Percentiles rank a stretch among this genome's conserved stretches.
These are phyloP conservation scores for Penicillium goetzii DNA, from an alignment of 495 filamentous ascomycete species.

Conservation along the genomic window DNA sequence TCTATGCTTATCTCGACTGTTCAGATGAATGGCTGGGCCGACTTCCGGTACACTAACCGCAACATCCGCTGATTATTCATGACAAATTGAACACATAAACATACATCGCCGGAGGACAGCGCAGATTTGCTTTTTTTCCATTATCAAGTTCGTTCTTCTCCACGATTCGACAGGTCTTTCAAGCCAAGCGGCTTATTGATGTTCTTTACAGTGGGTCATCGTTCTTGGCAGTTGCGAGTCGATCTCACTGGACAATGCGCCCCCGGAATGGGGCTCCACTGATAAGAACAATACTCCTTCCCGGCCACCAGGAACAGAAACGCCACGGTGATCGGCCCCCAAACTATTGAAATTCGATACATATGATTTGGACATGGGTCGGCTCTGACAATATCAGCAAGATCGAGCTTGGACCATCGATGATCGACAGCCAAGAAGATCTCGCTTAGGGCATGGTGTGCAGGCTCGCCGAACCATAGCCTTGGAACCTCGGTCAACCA, in stretches of 20 bases:
- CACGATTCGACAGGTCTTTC: neutral
- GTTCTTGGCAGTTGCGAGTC: conserved; percentile 14
- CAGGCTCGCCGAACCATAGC: conserved; percentile 8
- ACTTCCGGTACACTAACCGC: conserved; percentile 3
- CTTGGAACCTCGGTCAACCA: conserved; percentile 3
- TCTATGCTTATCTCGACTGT: conserved; percentile 20
- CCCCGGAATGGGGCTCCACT: conserved; percentile 24
- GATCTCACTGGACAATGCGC: conserved; percentile 20
- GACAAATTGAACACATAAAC: conserved; percentile 17
- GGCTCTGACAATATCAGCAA: neutral
- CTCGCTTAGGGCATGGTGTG: conserved; percentile 20
- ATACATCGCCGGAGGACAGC: neutral
- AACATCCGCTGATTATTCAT: conserved; percentile 9
- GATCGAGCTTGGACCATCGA: conserved; percentile 11
- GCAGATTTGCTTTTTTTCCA: conserved; percentile 10
- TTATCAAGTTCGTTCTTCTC: conserved; percentile 13
- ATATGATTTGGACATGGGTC: neutral
- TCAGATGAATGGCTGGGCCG: neutral
- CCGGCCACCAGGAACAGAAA: conserved; percentile 15
- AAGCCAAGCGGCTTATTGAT: conserved; percentile 2
- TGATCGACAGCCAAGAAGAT: conserved; percentile 30
- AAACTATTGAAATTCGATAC: conserved; percentile 17
- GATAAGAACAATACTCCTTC: conserved; percentile 24
- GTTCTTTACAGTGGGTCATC: conserved; percentile 22
- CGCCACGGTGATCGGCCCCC: conserved; percentile 11